Percentiles rank a stretch among this genome's conserved stretches.
phyloP scores from a whole-genome alignment of 1,139 yeast genomes.

The Sugiyamaella sp. region DNA sequence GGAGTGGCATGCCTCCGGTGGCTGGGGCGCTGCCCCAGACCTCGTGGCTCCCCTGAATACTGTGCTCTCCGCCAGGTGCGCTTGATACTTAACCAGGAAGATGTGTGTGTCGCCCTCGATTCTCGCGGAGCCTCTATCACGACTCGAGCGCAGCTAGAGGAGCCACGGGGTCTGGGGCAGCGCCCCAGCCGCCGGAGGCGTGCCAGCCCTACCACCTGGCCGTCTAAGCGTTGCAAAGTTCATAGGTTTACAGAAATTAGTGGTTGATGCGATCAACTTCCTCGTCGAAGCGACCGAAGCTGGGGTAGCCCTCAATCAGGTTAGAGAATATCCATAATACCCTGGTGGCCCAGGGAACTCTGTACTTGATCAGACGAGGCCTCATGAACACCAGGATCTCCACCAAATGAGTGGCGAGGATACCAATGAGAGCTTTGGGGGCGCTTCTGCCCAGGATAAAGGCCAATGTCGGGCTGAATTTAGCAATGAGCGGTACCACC shows the following conservation, averaged over 20 bases:
- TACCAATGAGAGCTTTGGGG: conserved; percentile 23
- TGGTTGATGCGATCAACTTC: conserved; percentile 14
- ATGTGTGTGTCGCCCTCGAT: too few relatives aligned
- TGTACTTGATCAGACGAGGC: conserved; percentile 39
- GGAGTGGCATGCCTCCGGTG: conserved; percentile 6
- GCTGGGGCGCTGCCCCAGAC: conserved; percentile 17
- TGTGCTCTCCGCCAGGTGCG: neutral
- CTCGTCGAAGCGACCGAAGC: conserved; percentile 34
- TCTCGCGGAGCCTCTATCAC: too few relatives aligned
- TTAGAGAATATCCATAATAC: conserved; percentile 36
- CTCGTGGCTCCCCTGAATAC: neutral
- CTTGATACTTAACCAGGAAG: too few relatives aligned
- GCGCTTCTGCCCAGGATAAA: conserved; percentile 8
- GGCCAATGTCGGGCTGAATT: conserved; percentile 13
- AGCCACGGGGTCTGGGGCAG: conserved; percentile 5
- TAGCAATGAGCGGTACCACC: conserved; percentile 17
- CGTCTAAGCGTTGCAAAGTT: too few relatives aligned
- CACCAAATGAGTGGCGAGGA: conserved; percentile 34
- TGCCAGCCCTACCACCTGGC: too few relatives aligned
- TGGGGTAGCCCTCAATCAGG: conserved; percentile 42
- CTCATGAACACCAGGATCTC: conserved; percentile 36
- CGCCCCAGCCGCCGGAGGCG: conserved; percentile 8
- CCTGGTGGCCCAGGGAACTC: conserved; percentile 37
- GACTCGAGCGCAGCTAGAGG: neutral
- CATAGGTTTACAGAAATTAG: neutral